Evolutionary conservation across 805 yeast genomes (phyloP).

Genomic region (Wickerhamomyces hampshirensis): DNA sequence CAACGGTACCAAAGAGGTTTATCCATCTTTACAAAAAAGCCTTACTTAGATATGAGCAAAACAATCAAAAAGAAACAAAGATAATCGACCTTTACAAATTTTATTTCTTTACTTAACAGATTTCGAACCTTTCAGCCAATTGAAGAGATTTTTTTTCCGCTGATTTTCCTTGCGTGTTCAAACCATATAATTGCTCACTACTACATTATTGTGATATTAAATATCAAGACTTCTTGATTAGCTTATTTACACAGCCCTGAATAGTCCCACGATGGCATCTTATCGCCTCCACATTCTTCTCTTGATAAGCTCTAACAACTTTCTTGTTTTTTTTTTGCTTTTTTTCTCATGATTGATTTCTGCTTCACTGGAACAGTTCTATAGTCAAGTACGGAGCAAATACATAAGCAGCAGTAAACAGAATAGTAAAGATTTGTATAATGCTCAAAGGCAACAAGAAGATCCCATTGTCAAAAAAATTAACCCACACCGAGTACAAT

Average conservation of each 20-base stretch:
- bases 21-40: conserved; percentile 12
- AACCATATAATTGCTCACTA: conserved; percentile 2
- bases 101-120: too few relatives aligned
- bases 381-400: conserved; percentile 67
- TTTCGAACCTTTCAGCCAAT: conserved; percentile 5
- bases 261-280: too few relatives aligned
- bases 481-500: conserved; percentile 69
- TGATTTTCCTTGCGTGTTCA: neutral
- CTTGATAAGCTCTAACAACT: neutral
- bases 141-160: conserved; percentile 3
- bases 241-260: too few relatives aligned
- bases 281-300: too few relatives aligned
- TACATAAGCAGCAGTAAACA: conserved; percentile 70
- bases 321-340: neutral
- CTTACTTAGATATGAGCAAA: too few relatives aligned
- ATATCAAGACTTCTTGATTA: too few relatives aligned
- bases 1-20: conserved; percentile 53
- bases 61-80: too few relatives aligned
- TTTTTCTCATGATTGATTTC: too few relatives aligned
- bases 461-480: conserved; percentile 61
- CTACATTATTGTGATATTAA: too few relatives aligned
- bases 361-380: conserved; percentile 21
- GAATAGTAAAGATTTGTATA: conserved; percentile 59
- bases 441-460: conserved; percentile 66
- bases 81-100: too few relatives aligned